Evolutionary conservation across 495 filamentous ascomycete genomes (phyloP).

Genomic region (Daldinia childiae): DNA sequence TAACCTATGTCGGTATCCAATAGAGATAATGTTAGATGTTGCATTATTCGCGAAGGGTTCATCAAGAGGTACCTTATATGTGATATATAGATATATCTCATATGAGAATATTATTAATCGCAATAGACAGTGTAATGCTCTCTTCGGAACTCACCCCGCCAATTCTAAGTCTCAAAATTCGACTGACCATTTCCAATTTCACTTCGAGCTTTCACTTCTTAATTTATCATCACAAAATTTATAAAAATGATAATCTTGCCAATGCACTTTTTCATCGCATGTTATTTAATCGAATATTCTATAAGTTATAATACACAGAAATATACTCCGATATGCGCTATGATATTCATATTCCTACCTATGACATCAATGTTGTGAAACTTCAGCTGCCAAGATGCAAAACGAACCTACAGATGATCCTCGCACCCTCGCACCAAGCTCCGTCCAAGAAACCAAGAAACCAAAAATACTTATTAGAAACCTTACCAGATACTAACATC

Average conservation of each 20-base stretch:
- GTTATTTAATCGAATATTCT: background rate
- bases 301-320: background rate
- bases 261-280: background rate
- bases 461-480: background rate
- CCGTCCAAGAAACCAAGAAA: conserved; percentile 6
- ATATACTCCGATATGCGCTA: too few species aligned
- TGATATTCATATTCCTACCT: background rate
- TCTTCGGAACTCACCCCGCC: background rate
- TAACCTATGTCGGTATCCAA: background rate
- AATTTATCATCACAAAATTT: background rate
- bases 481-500: background rate
- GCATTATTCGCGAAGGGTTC: background rate
- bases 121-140: background rate
- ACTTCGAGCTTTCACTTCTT: background rate
- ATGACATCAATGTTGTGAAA: conserved; percentile 22
- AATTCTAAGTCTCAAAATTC: background rate
- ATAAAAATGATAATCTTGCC: background rate
- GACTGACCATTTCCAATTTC: background rate
- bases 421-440: background rate
- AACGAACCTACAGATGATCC: conserved; percentile 1
- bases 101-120: background rate
- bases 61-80: background rate
- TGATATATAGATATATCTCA: background rate
- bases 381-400: conserved; percentile 32
- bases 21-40: background rate